phyloP scores from a whole-genome alignment of 1,139 yeast genomes.

The Saccharomycopsis hybrid region DNA sequence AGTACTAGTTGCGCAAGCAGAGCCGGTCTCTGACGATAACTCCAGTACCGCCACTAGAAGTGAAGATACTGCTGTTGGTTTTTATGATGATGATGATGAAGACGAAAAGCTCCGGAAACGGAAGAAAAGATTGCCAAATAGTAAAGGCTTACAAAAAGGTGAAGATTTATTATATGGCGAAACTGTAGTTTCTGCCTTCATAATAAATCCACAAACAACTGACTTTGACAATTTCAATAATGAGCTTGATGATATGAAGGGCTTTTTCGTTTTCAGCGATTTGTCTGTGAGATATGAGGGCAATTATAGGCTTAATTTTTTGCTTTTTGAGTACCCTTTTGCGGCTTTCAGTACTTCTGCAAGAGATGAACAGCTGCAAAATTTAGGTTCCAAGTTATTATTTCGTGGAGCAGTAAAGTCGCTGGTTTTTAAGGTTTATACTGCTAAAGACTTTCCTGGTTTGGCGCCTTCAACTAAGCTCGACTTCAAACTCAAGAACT shows the following conservation, averaged over 20 bases:
- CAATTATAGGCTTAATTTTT: conserved; percentile 27
- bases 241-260: conserved; percentile 2
- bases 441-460: conserved; percentile 40
- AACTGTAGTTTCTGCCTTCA: conserved; percentile 7
- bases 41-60: neutral
- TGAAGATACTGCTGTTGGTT: neutral
- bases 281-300: conserved; percentile 32
- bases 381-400: neutral
- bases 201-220: conserved; percentile 1
- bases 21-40: neutral
- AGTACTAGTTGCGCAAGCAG: conserved; percentile 8
- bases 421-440: conserved; percentile 31
- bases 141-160: neutral
- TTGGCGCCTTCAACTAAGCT: conserved; percentile 12
- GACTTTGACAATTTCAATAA: too few relatives aligned
- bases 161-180: conserved; percentile 8
- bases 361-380: neutral
- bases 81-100: neutral
- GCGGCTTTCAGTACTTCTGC: neutral
- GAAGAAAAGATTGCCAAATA: neutral
- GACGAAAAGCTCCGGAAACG: neutral
- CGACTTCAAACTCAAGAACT: conserved; percentile 8
- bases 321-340: conserved; percentile 26
- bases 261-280: conserved; percentile 30
- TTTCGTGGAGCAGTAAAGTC: conserved; percentile 19